These are phyloP conservation scores for Penicillium corylophilum DNA, from an alignment of 2,329 filamentous ascomycete species.

Conservation along the genomic window DNA sequence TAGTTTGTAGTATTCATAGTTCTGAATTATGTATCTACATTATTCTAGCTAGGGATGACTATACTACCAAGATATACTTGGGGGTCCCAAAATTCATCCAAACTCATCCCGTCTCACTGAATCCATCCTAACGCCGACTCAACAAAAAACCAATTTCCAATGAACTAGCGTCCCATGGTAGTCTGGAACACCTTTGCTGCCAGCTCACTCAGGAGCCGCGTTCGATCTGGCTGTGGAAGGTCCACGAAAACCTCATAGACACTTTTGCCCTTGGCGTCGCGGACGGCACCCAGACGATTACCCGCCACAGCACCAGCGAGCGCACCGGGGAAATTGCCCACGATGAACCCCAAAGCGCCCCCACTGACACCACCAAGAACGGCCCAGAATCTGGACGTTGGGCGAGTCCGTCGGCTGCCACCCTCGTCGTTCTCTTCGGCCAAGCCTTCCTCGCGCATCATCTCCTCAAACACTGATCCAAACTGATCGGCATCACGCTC, in stretches of 20 bases:
- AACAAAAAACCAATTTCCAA: not conserved
- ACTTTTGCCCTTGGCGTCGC: constrained; percentile 90
- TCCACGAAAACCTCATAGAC: constrained; percentile 90
- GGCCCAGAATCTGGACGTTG: constrained; percentile 79
- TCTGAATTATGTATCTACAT: not conserved
- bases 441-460: constrained; percentile 84
- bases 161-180: constrained; percentile 31
- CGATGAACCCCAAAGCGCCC: constrained; percentile 88
- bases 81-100: not conserved
- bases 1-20: not conserved
- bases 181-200: constrained; percentile 75
- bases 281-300: constrained; percentile 83
- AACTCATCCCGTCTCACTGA: not conserved
- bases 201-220: constrained; percentile 76
- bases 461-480: constrained; percentile 81
- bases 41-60: not conserved
- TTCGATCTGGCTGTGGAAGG: constrained; percentile 77
- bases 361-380: constrained; percentile 82
- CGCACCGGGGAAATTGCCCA: constrained; percentile 86
- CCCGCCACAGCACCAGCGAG: constrained; percentile 89
- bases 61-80: not conserved
- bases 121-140: constrained; percentile 5
- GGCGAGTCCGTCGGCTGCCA: constrained; percentile 40
- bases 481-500: constrained; percentile 70
- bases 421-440: constrained; percentile 64